Conservation (phyloP, 352 stramenopile species). For the Globisporangium orthogonon region DNA sequence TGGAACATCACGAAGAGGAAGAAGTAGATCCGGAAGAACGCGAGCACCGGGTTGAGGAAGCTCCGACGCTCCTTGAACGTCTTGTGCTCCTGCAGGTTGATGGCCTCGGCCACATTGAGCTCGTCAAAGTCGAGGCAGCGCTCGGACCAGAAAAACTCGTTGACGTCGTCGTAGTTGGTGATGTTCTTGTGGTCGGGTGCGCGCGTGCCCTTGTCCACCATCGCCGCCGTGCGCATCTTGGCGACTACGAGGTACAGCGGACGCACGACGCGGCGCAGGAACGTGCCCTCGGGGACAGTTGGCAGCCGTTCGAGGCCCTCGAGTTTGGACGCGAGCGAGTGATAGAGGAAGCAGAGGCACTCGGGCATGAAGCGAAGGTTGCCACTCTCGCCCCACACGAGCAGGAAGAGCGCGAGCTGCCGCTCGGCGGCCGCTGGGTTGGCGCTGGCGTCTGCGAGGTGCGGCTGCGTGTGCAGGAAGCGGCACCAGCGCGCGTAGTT, state of each 20-base stretch:
- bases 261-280: slow-evolving; percentile 63
- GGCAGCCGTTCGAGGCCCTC: slow-evolving; percentile 49
- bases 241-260: slow-evolving; percentile 75
- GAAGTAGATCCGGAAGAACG: slow-evolving; percentile 87
- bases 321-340: slow-evolving; percentile 71
- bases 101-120: slow-evolving; percentile 66
- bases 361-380: slow-evolving; percentile 89
- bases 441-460: slow-evolving; percentile 47
- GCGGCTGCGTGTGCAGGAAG: slow-evolving; percentile 85
- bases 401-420: slow-evolving; percentile 75
- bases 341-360: slow-evolving; percentile 86
- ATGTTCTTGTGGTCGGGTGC: slow-evolving; percentile 79
- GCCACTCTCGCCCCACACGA: slow-evolving; percentile 81
- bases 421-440: slow-evolving; percentile 27
- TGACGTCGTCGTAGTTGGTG: slow-evolving; percentile 89
- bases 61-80: slow-evolving; percentile 84
- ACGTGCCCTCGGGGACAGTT: slow-evolving; percentile 61
- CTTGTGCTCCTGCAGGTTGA: slow-evolving; percentile 64
- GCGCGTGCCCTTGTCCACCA: slow-evolving; percentile 15
- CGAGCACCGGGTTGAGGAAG: slow-evolving; percentile 71
- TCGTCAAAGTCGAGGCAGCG: slow-evolving; percentile 80
- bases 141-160: slow-evolving; percentile 86
- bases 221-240: slow-evolving; percentile 47
- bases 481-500: slow-evolving; percentile 95
- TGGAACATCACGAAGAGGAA: slow-evolving; percentile 84